phyloP scores from a whole-genome alignment of 441 rosid species.

The Populus tomentosa region DNA sequence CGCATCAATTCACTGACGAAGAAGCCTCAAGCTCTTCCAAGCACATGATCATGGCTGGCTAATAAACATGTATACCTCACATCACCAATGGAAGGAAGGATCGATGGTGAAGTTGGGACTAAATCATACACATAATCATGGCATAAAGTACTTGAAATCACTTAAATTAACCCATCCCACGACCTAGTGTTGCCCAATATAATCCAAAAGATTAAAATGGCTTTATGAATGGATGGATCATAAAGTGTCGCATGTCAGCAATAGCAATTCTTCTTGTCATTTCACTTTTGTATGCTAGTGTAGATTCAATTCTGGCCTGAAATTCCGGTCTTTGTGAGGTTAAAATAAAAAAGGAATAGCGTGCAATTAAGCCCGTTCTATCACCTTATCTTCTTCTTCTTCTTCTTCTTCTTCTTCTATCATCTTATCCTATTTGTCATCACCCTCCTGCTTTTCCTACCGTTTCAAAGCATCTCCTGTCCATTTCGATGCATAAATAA shows the following conservation, averaged over 20 bases:
- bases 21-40: neutral
- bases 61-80: neutral
- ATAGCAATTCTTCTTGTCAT: neutral
- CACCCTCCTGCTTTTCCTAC: too few relatives aligned
- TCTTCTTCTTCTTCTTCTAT: too few relatives aligned
- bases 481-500: too few relatives aligned
- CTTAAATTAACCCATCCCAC: neutral
- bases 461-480: too few relatives aligned
- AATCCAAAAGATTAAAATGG: neutral
- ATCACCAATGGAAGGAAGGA: neutral
- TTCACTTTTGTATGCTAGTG: neutral
- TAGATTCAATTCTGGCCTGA: neutral
- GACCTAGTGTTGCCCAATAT: neutral
- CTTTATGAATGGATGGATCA: neutral
- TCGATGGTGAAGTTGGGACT: neutral
- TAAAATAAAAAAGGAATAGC: neutral
- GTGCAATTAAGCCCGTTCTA: neutral
- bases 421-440: too few relatives aligned
- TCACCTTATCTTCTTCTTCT: too few relatives aligned
- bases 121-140: neutral
- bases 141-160: neutral
- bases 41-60: neutral
- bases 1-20: neutral
- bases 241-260: neutral
- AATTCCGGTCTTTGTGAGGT: too few relatives aligned